Base-by-base conservation (phyloP, 1,139 yeast species). In the Suhomyces taliae region DNA sequence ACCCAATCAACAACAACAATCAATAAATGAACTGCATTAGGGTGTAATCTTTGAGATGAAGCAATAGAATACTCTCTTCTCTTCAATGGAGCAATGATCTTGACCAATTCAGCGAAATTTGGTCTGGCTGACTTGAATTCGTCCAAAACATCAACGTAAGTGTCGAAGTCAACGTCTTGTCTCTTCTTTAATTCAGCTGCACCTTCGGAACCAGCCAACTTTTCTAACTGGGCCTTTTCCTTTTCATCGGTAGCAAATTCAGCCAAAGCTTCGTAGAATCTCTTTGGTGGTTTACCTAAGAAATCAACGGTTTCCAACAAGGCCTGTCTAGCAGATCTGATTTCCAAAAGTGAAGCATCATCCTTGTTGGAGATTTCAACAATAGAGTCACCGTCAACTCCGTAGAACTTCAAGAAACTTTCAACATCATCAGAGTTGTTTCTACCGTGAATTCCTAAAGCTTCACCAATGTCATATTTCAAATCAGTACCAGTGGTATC, bases 31-130 rank as follows among this genome's bases (percentile, higher is more conserved):
- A 93, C 90, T 33, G 93, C 93, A 64, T 88, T 89, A 49, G 93
- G 89, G 70, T 91, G 98, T 58, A 88, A 76, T 65, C 79, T 88
- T 70, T 93, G 99, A 33, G 98, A 91, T 2, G 97, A 90, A 5
- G 99, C 98, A 69, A 93, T 93, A n/a, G 98, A 91, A 66, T 93
- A 93, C 70, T 93, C 99, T 76, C 99, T 87, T 76, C 99, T 86
- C 77, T 93, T 93, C 66, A 91, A 78, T 29, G 97, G 95, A 26
- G 95, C 81, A 57, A 93, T 80, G 48, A 91, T 70, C 58, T 79
- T 79, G 34, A 85, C 82, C 59, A 93, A 78, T 37, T 88, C 90
- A 47, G 78, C 78, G 51, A 88, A 74, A n/a, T 81, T 61, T 26
- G 97, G 97, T 66, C 85, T 83, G 32, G 95, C 96, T 46, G 95